A percentile compares a stretch with the other conserved stretches of the same genome.
These are phyloP conservation scores for Polyporus arcularius DNA, from an alignment of 768 basidiomycete species.

Conservation along the genomic window DNA sequence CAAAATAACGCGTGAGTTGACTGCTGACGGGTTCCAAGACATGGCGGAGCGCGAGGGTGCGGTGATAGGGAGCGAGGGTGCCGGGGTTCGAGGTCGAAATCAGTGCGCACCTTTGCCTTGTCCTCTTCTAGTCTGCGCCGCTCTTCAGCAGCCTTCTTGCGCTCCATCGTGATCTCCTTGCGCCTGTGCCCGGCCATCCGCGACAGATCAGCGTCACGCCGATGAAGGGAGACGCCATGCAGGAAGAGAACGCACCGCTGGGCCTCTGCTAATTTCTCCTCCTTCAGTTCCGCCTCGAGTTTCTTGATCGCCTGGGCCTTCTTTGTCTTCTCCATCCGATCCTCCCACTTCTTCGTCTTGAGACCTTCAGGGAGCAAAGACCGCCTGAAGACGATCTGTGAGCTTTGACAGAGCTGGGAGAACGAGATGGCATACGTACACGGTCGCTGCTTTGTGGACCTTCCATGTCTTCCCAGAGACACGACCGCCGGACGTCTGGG, in stretches of 20 bases:
- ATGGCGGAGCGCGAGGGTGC: constrained; percentile 1
- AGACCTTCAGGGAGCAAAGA: constrained; percentile 66
- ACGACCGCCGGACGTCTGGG: constrained; percentile 65
- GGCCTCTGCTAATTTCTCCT: constrained; percentile 72
- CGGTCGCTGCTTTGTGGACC: constrained; percentile 30
- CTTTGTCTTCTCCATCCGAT: constrained; percentile 68
- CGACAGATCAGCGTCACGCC: not conserved
- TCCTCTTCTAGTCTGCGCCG: constrained; percentile 63
- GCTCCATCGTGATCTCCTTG: constrained; percentile 65
- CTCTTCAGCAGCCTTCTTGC: constrained; percentile 75
- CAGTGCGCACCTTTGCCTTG: constrained; percentile 53
- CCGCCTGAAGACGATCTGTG: constrained; percentile 46
- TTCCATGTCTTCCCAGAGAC: constrained; percentile 59
- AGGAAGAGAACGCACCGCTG: constrained; percentile 47
- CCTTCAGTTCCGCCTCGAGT: constrained; percentile 69
- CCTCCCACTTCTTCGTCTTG: constrained; percentile 67
- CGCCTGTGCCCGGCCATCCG: constrained; percentile 42
- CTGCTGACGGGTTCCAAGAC: not conserved
- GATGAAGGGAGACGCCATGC: not conserved
- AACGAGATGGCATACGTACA: constrained; percentile 60
- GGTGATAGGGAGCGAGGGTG: not conserved
- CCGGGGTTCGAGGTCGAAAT: not conserved
- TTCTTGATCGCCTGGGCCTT: constrained; percentile 71
- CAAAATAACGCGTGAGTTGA: not conserved
- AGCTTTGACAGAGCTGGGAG: constrained; percentile 42